Evolutionary conservation across 495 filamentous ascomycete genomes (phyloP).

Genomic region (Parachaetomium inaequale): DNA sequence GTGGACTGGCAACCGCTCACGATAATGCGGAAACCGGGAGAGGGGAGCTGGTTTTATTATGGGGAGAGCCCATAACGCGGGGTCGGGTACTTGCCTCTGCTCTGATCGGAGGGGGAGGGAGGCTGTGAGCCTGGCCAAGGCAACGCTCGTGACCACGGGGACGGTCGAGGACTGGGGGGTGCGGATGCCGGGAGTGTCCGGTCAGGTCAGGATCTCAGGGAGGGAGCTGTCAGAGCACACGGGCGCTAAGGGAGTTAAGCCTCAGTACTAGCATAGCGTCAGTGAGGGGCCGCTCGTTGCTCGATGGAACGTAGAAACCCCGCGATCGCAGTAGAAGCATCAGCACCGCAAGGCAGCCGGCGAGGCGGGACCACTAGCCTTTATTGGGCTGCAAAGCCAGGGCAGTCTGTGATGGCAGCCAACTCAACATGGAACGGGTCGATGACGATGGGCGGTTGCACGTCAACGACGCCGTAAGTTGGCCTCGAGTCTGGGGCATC

Average conservation of each 20-base stretch:
- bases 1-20: background rate
- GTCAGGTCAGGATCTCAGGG: too few relatives aligned
- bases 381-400: background rate
- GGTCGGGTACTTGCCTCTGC: slow-evolving; percentile 15
- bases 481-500: background rate
- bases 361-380: background rate
- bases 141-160: slow-evolving; percentile 22
- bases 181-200: slow-evolving; percentile 9
- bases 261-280: slow-evolving; percentile 27
- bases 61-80: background rate
- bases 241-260: slow-evolving; percentile 14
- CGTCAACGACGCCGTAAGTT: background rate
- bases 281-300: slow-evolving; percentile 22
- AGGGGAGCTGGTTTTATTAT: slow-evolving; percentile 16
- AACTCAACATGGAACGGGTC: background rate
- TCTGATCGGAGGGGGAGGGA: background rate
- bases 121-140: slow-evolving; percentile 15
- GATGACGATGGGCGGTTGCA: background rate
- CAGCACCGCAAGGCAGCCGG: slow-evolving; percentile 8
- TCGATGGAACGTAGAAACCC: slow-evolving; percentile 21
- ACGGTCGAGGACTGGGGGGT: background rate
- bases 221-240: slow-evolving; percentile 18
- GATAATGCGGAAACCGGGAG: background rate
- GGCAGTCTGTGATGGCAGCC: background rate
- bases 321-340: slow-evolving; percentile 15